phyloP scores from a whole-genome alignment of 768 basidiomycete species.

The Coprinopsis strossmayeri region DNA sequence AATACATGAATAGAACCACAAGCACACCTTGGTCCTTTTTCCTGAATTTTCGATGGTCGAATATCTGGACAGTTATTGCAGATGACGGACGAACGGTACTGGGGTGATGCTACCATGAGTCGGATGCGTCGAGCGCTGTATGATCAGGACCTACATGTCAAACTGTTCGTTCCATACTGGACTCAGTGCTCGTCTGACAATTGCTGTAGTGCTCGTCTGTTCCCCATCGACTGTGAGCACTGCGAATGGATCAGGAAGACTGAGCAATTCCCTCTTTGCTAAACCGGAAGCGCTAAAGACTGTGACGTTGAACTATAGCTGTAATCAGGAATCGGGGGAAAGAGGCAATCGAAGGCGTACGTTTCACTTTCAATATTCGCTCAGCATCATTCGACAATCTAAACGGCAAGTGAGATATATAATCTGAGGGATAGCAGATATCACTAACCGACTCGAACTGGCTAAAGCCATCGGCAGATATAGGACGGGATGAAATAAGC shows the following conservation, averaged over 20 bases:
- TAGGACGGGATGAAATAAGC: not conserved
- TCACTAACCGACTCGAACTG: slow-evolving; percentile 23
- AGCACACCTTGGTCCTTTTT: slow-evolving; percentile 70
- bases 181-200: slow-evolving; percentile 59
- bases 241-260: slow-evolving; percentile 84
- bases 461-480: slow-evolving; percentile 9
- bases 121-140: slow-evolving; percentile 12
- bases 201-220: slow-evolving; percentile 72
- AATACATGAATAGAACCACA: slow-evolving; percentile 21
- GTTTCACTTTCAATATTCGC: slow-evolving; percentile 42
- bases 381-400: slow-evolving; percentile 41
- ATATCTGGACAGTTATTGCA: slow-evolving; percentile 76
- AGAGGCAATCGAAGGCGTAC: slow-evolving; percentile 25
- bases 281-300: slow-evolving; percentile 75
- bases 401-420: slow-evolving; percentile 6
- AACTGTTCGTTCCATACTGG: slow-evolving; percentile 85
- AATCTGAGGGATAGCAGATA: not conserved
- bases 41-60: slow-evolving; percentile 86
- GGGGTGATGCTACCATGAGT: slow-evolving; percentile 11
- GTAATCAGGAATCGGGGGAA: slow-evolving; percentile 1
- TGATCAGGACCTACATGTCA: slow-evolving; percentile 56
- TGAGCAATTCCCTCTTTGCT: slow-evolving; percentile 70
- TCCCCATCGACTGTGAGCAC: slow-evolving; percentile 83
- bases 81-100: slow-evolving; percentile 73
- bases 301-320: slow-evolving; percentile 20